Conservation (phyloP, 805 yeast species). For the Nakazawaea peltata region DNA sequence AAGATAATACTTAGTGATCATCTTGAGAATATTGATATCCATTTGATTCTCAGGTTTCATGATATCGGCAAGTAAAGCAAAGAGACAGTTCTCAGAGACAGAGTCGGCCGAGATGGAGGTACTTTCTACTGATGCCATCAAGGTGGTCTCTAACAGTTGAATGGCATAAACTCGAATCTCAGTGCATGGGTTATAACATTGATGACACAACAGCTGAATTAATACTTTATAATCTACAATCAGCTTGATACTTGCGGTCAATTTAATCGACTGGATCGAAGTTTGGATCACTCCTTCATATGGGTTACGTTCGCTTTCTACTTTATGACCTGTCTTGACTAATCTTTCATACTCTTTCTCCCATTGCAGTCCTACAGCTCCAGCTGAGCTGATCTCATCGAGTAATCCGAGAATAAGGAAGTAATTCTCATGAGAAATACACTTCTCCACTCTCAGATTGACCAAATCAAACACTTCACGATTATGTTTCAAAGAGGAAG, state of each 20-base stretch:
- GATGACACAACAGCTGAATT: slow-evolving; percentile 79
- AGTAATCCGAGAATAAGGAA: slow-evolving; percentile 61
- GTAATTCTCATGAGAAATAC: slow-evolving; percentile 42
- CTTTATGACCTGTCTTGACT: slow-evolving; percentile 33
- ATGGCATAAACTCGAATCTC: slow-evolving; percentile 66
- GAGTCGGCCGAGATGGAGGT: slow-evolving; percentile 34
- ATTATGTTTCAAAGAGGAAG: slow-evolving; percentile 34
- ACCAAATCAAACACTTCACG: slow-evolving; percentile 38
- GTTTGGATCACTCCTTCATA: slow-evolving; percentile 46
- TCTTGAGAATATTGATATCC: slow-evolving; percentile 21
- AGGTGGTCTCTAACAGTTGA: slow-evolving; percentile 43
- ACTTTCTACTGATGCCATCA: slow-evolving; percentile 31
- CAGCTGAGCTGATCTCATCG: slow-evolving; percentile 76
- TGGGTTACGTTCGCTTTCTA: slow-evolving; percentile 30
- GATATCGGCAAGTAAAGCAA: slow-evolving; percentile 64
- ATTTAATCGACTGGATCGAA: slow-evolving; percentile 53
- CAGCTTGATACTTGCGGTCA: slow-evolving; percentile 36
- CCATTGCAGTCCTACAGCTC: slow-evolving; percentile 71
- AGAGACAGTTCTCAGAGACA: slow-evolving; percentile 66
- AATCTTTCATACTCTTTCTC: slow-evolving; percentile 53
- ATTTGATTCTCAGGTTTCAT: slow-evolving; percentile 44
- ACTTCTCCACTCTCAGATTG: slow-evolving; percentile 28
- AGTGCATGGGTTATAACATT: slow-evolving; percentile 82
- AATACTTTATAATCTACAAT: slow-evolving; percentile 43
- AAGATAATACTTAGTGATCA: slow-evolving; percentile 9